phyloP scores from a whole-genome alignment of 2,329 filamentous ascomycete species.

The Ceratocystis albifundus region DNA sequence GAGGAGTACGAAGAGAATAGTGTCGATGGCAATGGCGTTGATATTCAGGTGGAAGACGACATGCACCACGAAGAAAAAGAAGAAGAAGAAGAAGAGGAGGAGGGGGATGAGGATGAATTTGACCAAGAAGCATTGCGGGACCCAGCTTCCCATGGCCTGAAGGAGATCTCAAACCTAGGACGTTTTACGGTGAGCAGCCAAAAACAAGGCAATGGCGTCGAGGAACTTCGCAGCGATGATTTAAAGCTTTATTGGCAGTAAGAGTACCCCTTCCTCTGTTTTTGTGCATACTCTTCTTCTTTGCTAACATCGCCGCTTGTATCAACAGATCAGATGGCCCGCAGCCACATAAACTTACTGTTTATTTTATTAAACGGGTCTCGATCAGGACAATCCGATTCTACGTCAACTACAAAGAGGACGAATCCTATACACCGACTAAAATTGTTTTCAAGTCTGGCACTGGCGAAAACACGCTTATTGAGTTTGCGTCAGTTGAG shows the following conservation, averaged over 20 bases:
- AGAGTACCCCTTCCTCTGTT: conserved; percentile 27
- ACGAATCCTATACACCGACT: conserved; percentile 94
- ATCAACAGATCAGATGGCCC: conserved; percentile 60
- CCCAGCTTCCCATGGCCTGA: conserved; percentile 48
- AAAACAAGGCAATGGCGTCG: conserved; percentile 69
- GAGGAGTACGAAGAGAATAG: conserved; percentile 27
- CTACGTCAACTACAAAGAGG: conserved; percentile 79
- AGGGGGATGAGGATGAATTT: conserved; percentile 28
- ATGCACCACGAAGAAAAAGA: conserved; percentile 26
- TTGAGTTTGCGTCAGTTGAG: conserved; percentile 72
- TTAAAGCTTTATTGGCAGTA: conserved; percentile 69
- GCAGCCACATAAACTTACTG: conserved; percentile 69
- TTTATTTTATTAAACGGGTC: conserved; percentile 76
- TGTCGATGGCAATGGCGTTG: conserved; percentile 24
- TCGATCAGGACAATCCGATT: conserved; percentile 68
- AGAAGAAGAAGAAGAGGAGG: conserved; percentile 27
- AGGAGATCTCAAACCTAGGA: conserved; percentile 74
- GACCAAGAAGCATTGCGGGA: conserved; percentile 38
- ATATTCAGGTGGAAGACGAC: conserved; percentile 25
- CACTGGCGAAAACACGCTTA: conserved; percentile 80
- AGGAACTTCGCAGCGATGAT: conserved; percentile 63
- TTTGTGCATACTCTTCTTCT: not conserved
- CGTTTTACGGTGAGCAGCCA: conserved; percentile 72
- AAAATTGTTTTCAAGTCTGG: conserved; percentile 82
- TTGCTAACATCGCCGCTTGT: conserved; percentile 15